Percentiles rank a stretch among this genome's conserved stretches.
Evolutionary conservation across 192 early-diverging fungal species (phyloP).

Genomic region (Coemansia javaensis): DNA sequence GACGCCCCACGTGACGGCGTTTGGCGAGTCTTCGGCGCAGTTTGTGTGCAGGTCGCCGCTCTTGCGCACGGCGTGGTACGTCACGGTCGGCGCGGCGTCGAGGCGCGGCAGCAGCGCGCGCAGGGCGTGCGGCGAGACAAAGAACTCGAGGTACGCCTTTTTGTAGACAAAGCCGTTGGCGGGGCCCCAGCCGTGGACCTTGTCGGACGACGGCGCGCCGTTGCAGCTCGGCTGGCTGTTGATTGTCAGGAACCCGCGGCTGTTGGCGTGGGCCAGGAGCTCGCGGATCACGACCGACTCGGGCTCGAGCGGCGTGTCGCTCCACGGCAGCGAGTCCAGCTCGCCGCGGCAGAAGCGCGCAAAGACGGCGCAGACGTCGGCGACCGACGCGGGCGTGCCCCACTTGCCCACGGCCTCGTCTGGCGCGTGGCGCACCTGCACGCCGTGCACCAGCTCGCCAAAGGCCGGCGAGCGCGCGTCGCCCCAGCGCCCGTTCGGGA

Average conservation of each 20-base stretch:
- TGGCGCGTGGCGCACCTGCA: constrained; percentile 75
- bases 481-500: constrained; percentile 98
- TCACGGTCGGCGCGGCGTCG: constrained; percentile 57
- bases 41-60: constrained; percentile 88
- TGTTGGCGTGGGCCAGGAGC: constrained; percentile 66
- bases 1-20: constrained; percentile 98
- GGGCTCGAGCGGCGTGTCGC: constrained; percentile 69
- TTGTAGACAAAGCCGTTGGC: constrained; percentile 94
- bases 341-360: constrained; percentile 75
- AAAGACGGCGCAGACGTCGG: constrained; percentile 76
- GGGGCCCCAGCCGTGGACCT: constrained; percentile 89
- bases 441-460: constrained; percentile 76
- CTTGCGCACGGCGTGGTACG: constrained; percentile 89
- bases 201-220: constrained; percentile 73
- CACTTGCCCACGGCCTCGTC: constrained; percentile 73
- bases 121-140: constrained; percentile 69
- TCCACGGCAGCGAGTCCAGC: constrained; percentile 88
- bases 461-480: constrained; percentile 90
- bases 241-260: constrained; percentile 87
- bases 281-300: constrained; percentile 75
- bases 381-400: constrained; percentile 62
- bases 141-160: constrained; percentile 97
- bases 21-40: constrained; percentile 77
- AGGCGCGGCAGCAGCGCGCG: constrained; percentile 60
- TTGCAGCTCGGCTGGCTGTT: constrained; percentile 95